Base-by-base conservation (phyloP, 495 filamentous ascomycete genomes). In the Peziza echinospora region DNA sequence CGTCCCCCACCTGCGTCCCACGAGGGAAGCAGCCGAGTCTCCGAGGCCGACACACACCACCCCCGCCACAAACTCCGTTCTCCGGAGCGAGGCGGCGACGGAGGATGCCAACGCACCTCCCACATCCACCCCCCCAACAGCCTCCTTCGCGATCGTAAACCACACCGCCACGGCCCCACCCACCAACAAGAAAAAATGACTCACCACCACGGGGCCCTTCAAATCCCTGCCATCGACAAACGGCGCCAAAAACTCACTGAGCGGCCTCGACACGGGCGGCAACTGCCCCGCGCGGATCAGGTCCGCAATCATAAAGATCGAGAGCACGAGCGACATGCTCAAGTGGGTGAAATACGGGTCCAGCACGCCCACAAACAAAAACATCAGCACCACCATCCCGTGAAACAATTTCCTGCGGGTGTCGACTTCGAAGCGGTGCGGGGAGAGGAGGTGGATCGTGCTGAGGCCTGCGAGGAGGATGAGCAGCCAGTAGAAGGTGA, bases 381-480 rank as follows among this genome's bases (percentile, higher is more conserved):
- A 80, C 82, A 99, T 92, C 37, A 75, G 71, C 26, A 96, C 85
- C 75, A 94, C 93, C 75, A 84, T 93, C 51, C 87, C 89, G 61
- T 99, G 89, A 62, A 99, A 99, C 8, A 99, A 80, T 62, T 99
- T 99, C 28, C 89, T 75, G n/a, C 89, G 73, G 2, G 89, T 99
- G 62, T 99, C 91, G 26, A 96, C 85, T 63, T 93, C 82, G 5
- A 71, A 70, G 3, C 13, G 19, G 45, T 80, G 58, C 11, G 75
- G 62, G 28, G 78, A 80, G 22, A 94, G 67, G 26, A 71, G 71
- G 48, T 82, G 70, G 4, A 94, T 84, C 2, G 80, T 62, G 2
- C 70, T 63, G 34, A 97, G 66, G 1, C 86, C 91, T 6, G 75
- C 53, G 21, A 68, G 55, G 25, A 99, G 65, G 25, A 89, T 71